Evolutionary conservation across 257 asterid genomes (phyloP).

Genomic region (Petrea volubilis): DNA sequence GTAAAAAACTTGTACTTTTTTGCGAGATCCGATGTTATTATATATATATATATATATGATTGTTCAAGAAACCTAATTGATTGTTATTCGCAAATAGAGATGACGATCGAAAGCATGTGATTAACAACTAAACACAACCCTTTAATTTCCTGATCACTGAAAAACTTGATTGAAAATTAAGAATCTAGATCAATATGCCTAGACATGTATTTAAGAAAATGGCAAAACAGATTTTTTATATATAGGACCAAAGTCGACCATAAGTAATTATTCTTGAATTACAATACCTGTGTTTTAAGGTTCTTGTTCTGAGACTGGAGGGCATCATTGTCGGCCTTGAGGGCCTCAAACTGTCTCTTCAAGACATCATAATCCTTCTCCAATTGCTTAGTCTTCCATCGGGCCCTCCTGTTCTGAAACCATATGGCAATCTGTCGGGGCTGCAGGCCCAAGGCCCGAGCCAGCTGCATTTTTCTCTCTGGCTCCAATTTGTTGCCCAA

Average conservation of each 20-base stretch:
- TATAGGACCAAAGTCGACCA: too few relatives aligned
- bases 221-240: too few relatives aligned
- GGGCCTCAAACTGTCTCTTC: slow-evolving; percentile 62
- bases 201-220: too few relatives aligned
- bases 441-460: slow-evolving; percentile 73
- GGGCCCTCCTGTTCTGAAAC: slow-evolving; percentile 91
- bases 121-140: too few relatives aligned
- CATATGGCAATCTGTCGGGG: slow-evolving; percentile 87
- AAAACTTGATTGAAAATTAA: too few relatives aligned
- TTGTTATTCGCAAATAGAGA: too few relatives aligned
- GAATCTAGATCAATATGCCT: too few relatives aligned
- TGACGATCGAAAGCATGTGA: too few relatives aligned
- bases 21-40: background rate
- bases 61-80: background rate
- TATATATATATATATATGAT: background rate
- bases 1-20: background rate
- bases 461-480: slow-evolving; percentile 77
- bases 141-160: too few relatives aligned
- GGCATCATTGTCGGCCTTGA: slow-evolving; percentile 66
- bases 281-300: slow-evolving; percentile 64
- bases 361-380: slow-evolving; percentile 80
- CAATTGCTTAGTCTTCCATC: slow-evolving; percentile 83
- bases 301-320: slow-evolving; percentile 72
- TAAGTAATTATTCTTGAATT: background rate
- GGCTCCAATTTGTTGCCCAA: slow-evolving; percentile 78